Base-by-base conservation (phyloP, 495 filamentous ascomycete species). In the Lichenothelia convexa region DNA sequence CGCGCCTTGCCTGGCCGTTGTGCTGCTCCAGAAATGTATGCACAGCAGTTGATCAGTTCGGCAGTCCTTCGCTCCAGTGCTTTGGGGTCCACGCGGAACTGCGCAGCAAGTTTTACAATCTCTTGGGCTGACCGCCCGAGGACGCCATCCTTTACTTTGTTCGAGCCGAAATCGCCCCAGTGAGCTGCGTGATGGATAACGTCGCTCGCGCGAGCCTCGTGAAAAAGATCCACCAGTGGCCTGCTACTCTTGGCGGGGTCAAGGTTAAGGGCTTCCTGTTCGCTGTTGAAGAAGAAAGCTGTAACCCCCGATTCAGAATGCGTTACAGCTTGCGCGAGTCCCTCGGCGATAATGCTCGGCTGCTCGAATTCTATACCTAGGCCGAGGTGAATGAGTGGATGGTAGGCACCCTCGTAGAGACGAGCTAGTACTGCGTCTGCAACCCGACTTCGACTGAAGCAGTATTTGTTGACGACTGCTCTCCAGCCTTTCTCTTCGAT, bases 1-100 rank as follows among this genome's bases (percentile, higher is more conserved):
- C 73, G 53, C 13, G 59, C 38, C 45, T 86, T 79, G 3, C 62
- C 59, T 1, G 70, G 71, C 23, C 68, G 57, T 43, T 79, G 64
- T 1, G 83, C 69, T 1, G 65, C 60, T 2, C 59, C 51, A 1
- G 76, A 76, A 38, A 70, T 73, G 48, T 75, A 83, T 1, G 71
- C 57, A 34, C 61, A 52, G 0, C 65, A 61, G 13, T 48, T 41
- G 3, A 60, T 53, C 42, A 45, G 43, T 38, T 62, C 55, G 9
- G 59, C 56, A 21, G 45, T 54, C 8, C 35, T 39, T 3, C 45
- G 32, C 3, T 48, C 44, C 7, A 60, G 18, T 1, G 46, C 48
- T 11, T 45, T 15, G 0, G 43, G 44, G 9, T 34, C 31, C 4
- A 48, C 40, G 6, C 36, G 35, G 36, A 51, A 48, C 12, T 50